Evolutionary conservation across 345 rosid species (phyloP), one percentile per base, ranked within the genome.

Genomic region (Eucalyptus melliodora): DNA sequence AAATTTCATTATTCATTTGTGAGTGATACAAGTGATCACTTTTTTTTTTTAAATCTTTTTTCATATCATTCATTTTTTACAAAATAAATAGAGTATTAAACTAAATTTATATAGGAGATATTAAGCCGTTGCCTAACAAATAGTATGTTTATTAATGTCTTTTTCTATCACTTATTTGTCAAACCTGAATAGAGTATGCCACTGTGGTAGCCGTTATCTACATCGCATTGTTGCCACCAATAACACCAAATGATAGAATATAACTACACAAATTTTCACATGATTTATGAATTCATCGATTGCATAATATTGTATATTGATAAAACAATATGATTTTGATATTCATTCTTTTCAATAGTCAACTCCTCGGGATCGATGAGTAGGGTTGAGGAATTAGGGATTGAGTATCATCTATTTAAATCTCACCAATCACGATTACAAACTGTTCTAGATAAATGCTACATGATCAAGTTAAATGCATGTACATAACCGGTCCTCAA

Each of bases 231-330:
- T 56, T 5, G 30, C 62, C 30, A 4, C 0, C 30, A 0, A 23
- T 2, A 23, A 4, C 60, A 56, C 16, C 67, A 60, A 65, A 65
- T 65, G 77, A n/a, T 3, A 14, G 3, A 30, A 65, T 8, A n/a
- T 65, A 65, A 7, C 10, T 65, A 15, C 37, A n/a, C 31, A 15
- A 65, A 14, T 14, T 65, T 65, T n/a, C 19, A 30, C 9, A n/a
- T 7, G 0, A 65, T 7, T n/a, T n/a, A n/a, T n/a, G 37, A 65
- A 65, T 65, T 30, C 3, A n/a, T n/a, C 0, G 21, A 65, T 8
- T 0, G 3, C 31, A 30, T 6, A 13, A 27, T 62, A 30, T 12
- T 30, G 4, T 14, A 13, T 27, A 62, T 0, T 6, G 9, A 27
- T 27, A 13, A 62, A 27, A 72, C 11, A 19, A 11, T 10, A 72